A percentile compares a stretch with the other conserved stretches of the same genome.
Evolutionary conservation across 306 rosid genomes (phyloP).

Genomic region (Fragaria vesca): DNA sequence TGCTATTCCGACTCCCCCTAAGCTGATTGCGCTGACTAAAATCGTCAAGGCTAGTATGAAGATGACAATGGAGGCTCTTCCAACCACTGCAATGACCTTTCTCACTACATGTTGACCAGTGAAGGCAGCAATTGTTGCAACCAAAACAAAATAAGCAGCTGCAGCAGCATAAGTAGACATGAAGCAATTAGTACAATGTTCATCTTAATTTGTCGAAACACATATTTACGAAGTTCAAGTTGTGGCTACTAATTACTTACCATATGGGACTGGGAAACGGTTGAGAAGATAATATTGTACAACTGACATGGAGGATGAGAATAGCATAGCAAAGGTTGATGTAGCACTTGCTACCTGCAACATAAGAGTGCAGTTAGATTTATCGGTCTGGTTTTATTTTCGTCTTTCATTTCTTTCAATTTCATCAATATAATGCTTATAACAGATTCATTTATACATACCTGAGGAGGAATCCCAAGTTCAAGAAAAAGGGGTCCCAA

Average conservation of each 20-base stretch:
- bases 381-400: background rate
- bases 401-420: background rate
- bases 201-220: background rate
- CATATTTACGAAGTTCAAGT: background rate
- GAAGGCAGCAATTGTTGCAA: conserved; percentile 74
- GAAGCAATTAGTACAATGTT: background rate
- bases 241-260: conserved; percentile 31
- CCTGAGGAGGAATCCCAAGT: conserved; percentile 87
- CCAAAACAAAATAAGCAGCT: conserved; percentile 63
- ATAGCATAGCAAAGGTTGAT: conserved; percentile 69
- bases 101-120: conserved; percentile 74
- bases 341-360: conserved; percentile 82
- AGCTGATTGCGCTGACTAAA: conserved; percentile 72
- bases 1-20: conserved; percentile 81
- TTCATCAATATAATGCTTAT: background rate
- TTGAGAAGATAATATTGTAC: conserved; percentile 65
- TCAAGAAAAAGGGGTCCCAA: conserved; percentile 83
- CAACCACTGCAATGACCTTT: conserved; percentile 55
- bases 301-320: conserved; percentile 81
- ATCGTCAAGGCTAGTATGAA: conserved; percentile 76
- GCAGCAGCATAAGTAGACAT: conserved; percentile 30
- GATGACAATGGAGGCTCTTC: conserved; percentile 74
- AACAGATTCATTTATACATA: conserved; percentile 17
- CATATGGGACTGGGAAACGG: conserved; percentile 75
- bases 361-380: conserved; percentile 4